These are phyloP conservation scores for Ogataea siamensis DNA, from an alignment of 805 yeast genomes.

Conservation along the genomic window DNA sequence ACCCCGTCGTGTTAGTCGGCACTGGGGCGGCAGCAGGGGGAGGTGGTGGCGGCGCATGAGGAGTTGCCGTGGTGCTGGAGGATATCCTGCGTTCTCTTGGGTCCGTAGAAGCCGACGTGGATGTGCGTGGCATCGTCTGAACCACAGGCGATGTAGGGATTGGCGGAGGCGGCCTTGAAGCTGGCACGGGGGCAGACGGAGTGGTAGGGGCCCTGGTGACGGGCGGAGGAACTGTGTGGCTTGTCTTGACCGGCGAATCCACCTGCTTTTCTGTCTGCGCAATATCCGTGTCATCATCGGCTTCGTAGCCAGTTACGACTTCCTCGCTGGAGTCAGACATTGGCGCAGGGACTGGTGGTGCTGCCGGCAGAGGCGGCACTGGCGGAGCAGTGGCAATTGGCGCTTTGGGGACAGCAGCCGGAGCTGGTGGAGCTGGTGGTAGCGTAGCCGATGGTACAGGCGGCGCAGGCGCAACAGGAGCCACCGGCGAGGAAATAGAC, in stretches of 20 bases:
- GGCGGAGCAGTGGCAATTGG: constrained; percentile 1
- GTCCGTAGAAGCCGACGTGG: constrained; percentile 18
- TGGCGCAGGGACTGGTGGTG: constrained; percentile 10
- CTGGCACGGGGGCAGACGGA: constrained; percentile 21
- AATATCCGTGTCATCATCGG: constrained; percentile 53
- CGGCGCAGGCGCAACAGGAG: background rate
- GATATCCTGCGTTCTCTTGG: constrained; percentile 25
- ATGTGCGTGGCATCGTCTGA: constrained; percentile 26
- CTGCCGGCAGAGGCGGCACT: constrained; percentile 14
- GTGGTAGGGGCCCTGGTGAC: constrained; percentile 20
- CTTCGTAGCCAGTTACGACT: constrained; percentile 61
- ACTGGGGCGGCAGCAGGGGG: constrained; percentile 16
- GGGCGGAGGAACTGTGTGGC: constrained; percentile 19
- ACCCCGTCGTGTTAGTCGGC: constrained; percentile 19
- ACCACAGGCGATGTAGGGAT: constrained; percentile 15
- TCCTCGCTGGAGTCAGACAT: constrained; percentile 19
- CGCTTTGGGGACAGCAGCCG: constrained; percentile 6
- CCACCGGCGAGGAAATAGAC: constrained; percentile 18
- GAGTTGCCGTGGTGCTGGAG: constrained; percentile 13
- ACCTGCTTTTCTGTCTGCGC: constrained; percentile 17
- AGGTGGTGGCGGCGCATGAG: constrained; percentile 18
- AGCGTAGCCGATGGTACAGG: constrained; percentile 2
- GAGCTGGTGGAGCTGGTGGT: constrained; percentile 17
- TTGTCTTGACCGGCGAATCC: constrained; percentile 6
- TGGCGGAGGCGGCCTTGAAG: constrained; percentile 17